Conservation (phyloP, 2,329 filamentous ascomycete species). For the Fusarium dlaminii region DNA sequence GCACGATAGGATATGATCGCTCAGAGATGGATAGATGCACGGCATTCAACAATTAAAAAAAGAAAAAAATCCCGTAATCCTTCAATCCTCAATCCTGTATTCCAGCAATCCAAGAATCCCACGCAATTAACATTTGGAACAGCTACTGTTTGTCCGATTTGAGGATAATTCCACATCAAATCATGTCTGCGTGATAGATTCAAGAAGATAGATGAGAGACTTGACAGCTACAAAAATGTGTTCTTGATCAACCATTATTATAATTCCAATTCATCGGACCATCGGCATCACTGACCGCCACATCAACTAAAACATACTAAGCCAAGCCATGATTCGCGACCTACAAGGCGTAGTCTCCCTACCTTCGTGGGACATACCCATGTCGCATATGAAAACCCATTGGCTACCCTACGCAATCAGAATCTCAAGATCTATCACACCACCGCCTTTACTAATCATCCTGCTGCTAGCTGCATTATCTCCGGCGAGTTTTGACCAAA, state of each 20-base stretch:
- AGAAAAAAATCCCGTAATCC: background rate
- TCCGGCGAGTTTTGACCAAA: background rate
- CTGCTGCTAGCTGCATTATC: background rate
- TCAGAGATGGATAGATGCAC: background rate
- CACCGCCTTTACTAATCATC: background rate
- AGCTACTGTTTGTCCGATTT: background rate
- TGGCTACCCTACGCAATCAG: background rate
- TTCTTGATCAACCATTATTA: background rate
- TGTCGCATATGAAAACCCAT: background rate
- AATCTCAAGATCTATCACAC: background rate
- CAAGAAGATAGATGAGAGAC: background rate
- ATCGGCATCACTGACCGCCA: background rate
- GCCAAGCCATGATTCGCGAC: background rate
- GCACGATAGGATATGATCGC: background rate
- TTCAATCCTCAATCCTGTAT: background rate
- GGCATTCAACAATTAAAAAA: background rate
- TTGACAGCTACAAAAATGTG: background rate
- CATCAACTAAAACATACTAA: background rate
- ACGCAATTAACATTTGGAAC: background rate
- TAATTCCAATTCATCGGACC: background rate
- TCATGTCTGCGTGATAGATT: background rate
- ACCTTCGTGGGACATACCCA: background rate
- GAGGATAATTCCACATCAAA: background rate
- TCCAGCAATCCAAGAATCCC: background rate
- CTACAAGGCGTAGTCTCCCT: background rate